Evolutionary conservation across 768 basidiomycete genomes (phyloP).

Genomic region (Daedalea quercina): DNA sequence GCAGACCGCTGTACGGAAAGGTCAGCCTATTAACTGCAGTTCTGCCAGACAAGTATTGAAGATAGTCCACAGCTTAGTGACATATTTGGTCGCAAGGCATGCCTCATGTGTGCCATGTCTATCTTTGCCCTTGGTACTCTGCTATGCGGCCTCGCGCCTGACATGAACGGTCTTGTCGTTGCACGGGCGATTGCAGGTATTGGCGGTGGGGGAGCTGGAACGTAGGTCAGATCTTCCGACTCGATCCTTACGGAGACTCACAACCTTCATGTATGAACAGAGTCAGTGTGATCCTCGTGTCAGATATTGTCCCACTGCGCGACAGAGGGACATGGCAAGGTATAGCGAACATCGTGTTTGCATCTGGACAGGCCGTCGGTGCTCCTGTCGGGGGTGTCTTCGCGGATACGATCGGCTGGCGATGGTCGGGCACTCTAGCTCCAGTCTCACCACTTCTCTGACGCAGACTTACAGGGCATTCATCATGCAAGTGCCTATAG

Average conservation of each 20-base stretch:
- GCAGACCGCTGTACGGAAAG: constrained; percentile 57
- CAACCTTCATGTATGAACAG: constrained; percentile 21
- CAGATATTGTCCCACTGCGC: constrained; percentile 57
- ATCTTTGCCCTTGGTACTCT: constrained; percentile 50
- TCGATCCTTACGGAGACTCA: background rate
- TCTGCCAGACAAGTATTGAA: too few species aligned
- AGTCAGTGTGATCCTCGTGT: constrained; percentile 58
- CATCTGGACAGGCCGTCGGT: constrained; percentile 49
- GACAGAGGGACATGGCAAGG: constrained; percentile 70
- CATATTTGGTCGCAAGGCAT: constrained; percentile 56
- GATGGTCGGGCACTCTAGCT: constrained; percentile 37
- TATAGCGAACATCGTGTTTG: constrained; percentile 53
- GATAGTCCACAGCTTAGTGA: constrained; percentile 33
- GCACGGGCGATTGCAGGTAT: constrained; percentile 52
- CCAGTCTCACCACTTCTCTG: background rate
- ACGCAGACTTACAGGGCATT: constrained; percentile 39
- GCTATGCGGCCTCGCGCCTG: constrained; percentile 45
- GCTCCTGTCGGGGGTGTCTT: constrained; percentile 60
- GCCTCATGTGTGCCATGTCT: constrained; percentile 47
- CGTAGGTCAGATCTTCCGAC: constrained; percentile 33
- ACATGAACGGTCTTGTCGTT: constrained; percentile 46
- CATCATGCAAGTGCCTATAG: constrained; percentile 52
- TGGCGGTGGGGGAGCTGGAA: constrained; percentile 57
- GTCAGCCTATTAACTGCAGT: constrained; percentile 2
- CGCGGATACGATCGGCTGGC: constrained; percentile 60